A percentile compares a stretch with the other conserved stretches of the same genome.
Evolutionary conservation across 176 grass and related monocot genomes (phyloP).

Genomic region (Urochloa ruziziensis): DNA sequence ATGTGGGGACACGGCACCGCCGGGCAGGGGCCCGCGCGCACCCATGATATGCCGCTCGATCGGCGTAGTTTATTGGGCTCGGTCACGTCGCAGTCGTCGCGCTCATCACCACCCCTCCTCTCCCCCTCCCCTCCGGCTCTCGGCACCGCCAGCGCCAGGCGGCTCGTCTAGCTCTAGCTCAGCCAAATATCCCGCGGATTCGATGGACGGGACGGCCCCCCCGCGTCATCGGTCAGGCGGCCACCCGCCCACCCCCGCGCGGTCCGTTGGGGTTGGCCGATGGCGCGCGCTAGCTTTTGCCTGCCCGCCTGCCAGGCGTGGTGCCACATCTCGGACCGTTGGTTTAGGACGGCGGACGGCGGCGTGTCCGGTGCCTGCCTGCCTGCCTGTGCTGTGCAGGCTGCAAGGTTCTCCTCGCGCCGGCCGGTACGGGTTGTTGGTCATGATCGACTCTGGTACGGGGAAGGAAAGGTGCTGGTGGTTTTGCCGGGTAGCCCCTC

Average conservation of each 20-base stretch:
- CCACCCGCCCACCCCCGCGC: too few species aligned
- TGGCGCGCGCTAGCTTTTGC: too few species aligned
- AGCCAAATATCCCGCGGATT: not conserved
- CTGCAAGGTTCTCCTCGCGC: not conserved
- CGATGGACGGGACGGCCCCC: not conserved
- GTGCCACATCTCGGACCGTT: not conserved
- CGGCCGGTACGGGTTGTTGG: not conserved
- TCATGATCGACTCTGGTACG: not conserved
- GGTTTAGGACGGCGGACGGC: not conserved
- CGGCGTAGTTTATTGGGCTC: too few species aligned
- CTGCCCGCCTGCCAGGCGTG: not conserved
- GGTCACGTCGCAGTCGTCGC: too few species aligned
- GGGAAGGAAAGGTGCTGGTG: not conserved
- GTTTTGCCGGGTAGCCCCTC: not conserved
- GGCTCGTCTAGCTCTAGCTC: not conserved
- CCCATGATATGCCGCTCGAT: too few species aligned
- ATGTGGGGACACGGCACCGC: too few species aligned
- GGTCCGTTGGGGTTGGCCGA: not conserved
- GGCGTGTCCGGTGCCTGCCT: not conserved
- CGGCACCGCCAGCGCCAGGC: too few species aligned
- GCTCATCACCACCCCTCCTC: not conserved
- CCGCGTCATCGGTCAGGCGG: not conserved
- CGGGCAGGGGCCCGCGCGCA: too few species aligned
- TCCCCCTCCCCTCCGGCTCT: too few species aligned
- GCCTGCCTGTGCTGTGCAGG: not conserved